Evolutionary conservation across 345 rosid species (phyloP).

Genomic region (Boechera divaricarpa): DNA sequence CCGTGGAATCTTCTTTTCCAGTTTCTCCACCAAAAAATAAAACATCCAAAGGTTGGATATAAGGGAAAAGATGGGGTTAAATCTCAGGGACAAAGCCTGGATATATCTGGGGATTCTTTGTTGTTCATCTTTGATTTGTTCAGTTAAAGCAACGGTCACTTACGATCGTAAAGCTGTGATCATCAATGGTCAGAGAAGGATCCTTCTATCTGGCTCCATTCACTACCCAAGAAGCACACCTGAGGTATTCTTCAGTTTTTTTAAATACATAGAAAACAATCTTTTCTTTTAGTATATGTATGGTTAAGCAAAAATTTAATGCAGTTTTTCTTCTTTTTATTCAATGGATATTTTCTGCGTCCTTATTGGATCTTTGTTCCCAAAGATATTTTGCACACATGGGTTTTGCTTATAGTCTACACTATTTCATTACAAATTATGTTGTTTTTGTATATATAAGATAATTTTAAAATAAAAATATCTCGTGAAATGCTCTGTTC

Average conservation of each 20-base stretch:
- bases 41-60: not conserved
- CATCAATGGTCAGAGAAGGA: constrained; percentile 57
- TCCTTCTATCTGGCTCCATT: constrained; percentile 66
- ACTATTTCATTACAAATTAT: constrained; percentile 1
- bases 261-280: not conserved
- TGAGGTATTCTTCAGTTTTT: constrained; percentile 44
- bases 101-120: constrained; percentile 36
- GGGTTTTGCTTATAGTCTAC: constrained; percentile 27
- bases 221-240: constrained; percentile 72
- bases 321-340: not conserved
- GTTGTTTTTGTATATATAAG: not conserved
- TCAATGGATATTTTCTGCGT: constrained; percentile 3
- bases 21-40: not conserved
- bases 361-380: not conserved
- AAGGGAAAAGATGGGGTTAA: constrained; percentile 23
- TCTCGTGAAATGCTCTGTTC: constrained; percentile 22
- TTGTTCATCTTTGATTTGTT: constrained; percentile 38
- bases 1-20: constrained; percentile 28
- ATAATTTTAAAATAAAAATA: not conserved
- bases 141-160: constrained; percentile 42
- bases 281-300: not conserved
- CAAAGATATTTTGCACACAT: constrained; percentile 1
- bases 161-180: constrained; percentile 60
- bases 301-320: not conserved
- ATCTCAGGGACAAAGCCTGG: constrained; percentile 10